These are phyloP conservation scores for Oidiodendron maius DNA, from an alignment of 495 filamentous ascomycete species.

Conservation along the genomic window DNA sequence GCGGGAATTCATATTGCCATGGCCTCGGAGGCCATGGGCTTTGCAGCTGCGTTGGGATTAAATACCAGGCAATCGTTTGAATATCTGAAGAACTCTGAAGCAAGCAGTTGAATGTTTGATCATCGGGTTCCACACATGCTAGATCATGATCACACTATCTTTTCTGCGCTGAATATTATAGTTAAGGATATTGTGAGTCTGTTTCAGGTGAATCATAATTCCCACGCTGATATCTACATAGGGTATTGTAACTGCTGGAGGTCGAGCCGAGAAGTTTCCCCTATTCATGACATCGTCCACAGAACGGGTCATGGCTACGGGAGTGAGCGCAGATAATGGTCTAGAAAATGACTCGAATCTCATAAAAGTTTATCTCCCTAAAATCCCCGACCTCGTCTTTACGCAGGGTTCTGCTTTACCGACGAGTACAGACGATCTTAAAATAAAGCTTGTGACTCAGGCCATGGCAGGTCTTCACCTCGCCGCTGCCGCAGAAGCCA, in stretches of 20 bases:
- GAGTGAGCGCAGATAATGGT: constrained; percentile 54
- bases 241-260: constrained; percentile 69
- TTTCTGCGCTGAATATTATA: constrained; percentile 70
- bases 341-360: constrained; percentile 66
- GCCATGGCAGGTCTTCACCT: constrained; percentile 61
- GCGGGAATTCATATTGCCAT: constrained; percentile 72
- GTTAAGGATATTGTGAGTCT: constrained; percentile 58
- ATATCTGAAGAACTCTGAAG: constrained; percentile 49
- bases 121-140: constrained; percentile 67
- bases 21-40: constrained; percentile 66
- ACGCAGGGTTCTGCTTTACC: constrained; percentile 10
- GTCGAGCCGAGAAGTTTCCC: constrained; percentile 52
- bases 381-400: constrained; percentile 24
- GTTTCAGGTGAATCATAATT: not conserved
- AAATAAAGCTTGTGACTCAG: constrained; percentile 49
- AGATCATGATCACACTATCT: constrained; percentile 58
- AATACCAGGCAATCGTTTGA: constrained; percentile 52
- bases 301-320: constrained; percentile 63
- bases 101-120: constrained; percentile 77
- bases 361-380: constrained; percentile 52
- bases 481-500: constrained; percentile 57
- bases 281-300: constrained; percentile 64
- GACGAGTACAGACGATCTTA: constrained; percentile 30
- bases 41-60: constrained; percentile 62
- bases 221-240: not conserved